Percentiles rank a stretch among this genome's conserved stretches.
These are phyloP conservation scores for Neurospora sp. DNA, from an alignment of 495 filamentous ascomycete species.

Conservation along the genomic window DNA sequence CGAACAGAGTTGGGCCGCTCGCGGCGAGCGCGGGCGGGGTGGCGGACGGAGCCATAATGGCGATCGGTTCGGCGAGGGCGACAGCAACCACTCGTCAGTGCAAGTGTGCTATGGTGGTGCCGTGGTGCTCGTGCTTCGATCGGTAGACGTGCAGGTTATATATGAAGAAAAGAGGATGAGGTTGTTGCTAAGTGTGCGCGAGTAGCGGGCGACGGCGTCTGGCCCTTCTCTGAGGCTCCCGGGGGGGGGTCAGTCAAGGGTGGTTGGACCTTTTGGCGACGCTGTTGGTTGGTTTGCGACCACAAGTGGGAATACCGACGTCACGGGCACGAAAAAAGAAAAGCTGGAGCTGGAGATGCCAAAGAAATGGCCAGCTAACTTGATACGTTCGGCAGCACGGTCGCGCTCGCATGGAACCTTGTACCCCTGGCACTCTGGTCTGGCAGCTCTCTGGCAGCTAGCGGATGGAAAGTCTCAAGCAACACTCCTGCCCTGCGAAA, in stretches of 20 bases:
- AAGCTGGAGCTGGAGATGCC: not conserved
- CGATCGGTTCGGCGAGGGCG: not conserved
- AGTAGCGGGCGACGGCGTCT: not conserved
- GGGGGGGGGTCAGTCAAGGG: not conserved
- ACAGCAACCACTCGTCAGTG: not conserved
- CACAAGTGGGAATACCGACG: not conserved
- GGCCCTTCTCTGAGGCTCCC: not conserved
- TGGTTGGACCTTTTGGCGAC: not conserved
- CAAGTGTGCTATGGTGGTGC: not conserved
- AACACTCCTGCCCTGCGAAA: not conserved
- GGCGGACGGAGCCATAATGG: not conserved
- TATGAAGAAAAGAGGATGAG: not conserved
- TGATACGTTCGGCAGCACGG: not conserved
- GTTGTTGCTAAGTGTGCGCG: not conserved
- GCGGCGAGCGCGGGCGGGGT: constrained; percentile 18
- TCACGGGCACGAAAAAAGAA: not conserved
- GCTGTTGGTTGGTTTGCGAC: not conserved
- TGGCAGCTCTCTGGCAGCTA: not conserved
- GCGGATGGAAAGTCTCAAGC: not conserved
- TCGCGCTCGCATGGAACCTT: not conserved
- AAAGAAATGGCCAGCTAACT: not conserved
- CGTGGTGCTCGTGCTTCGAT: not conserved
- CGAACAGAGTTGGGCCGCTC: constrained; percentile 42
- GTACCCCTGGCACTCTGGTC: not conserved
- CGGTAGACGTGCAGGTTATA: not conserved